phyloP scores from a whole-genome alignment of 805 yeast species.

The Metschnikowia picachoensis region DNA sequence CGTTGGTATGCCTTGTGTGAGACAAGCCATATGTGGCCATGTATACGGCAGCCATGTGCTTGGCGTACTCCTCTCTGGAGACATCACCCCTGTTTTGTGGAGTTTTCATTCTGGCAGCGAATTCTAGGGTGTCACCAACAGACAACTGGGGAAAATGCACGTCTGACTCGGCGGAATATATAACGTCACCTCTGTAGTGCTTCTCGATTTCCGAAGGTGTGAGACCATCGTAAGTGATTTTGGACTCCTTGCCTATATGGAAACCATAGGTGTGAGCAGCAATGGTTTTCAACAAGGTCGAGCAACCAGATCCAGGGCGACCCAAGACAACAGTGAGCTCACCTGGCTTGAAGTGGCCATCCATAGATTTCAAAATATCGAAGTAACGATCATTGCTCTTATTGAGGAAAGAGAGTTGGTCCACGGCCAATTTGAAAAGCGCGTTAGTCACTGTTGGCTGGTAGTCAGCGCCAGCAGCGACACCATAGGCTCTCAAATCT shows the following conservation, averaged over 20 bases:
- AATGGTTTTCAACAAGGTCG: slow-evolving; percentile 60
- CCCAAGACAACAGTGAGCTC: slow-evolving; percentile 70
- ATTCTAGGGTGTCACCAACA: slow-evolving; percentile 61
- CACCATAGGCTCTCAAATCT: slow-evolving; percentile 57
- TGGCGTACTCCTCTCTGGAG: slow-evolving; percentile 49
- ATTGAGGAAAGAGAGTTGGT: slow-evolving; percentile 19
- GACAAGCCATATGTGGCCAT: slow-evolving; percentile 49
- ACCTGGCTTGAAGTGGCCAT: slow-evolving; percentile 58
- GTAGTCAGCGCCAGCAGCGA: slow-evolving; percentile 64
- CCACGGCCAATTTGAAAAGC: slow-evolving; percentile 11
- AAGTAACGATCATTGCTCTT: slow-evolving; percentile 25
- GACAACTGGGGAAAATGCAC: slow-evolving; percentile 64
- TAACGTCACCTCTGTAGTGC: slow-evolving; percentile 64
- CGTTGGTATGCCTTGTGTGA: slow-evolving; percentile 55
- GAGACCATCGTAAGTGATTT: slow-evolving; percentile 53
- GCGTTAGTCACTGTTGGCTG: slow-evolving; percentile 54
- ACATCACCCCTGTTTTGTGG: slow-evolving; percentile 61
- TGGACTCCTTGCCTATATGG: slow-evolving; percentile 43
- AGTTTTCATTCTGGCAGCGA: slow-evolving; percentile 59
- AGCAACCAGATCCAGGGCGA: slow-evolving; percentile 81
- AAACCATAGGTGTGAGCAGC: slow-evolving; percentile 65
- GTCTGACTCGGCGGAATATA: slow-evolving; percentile 67
- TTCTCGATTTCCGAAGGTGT: slow-evolving; percentile 45
- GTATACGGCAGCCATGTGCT: slow-evolving; percentile 39
- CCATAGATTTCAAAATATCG: slow-evolving; percentile 62